These are phyloP conservation scores for Naganishia vishniacii DNA, from an alignment of 768 basidiomycete species.

Conservation along the genomic window DNA sequence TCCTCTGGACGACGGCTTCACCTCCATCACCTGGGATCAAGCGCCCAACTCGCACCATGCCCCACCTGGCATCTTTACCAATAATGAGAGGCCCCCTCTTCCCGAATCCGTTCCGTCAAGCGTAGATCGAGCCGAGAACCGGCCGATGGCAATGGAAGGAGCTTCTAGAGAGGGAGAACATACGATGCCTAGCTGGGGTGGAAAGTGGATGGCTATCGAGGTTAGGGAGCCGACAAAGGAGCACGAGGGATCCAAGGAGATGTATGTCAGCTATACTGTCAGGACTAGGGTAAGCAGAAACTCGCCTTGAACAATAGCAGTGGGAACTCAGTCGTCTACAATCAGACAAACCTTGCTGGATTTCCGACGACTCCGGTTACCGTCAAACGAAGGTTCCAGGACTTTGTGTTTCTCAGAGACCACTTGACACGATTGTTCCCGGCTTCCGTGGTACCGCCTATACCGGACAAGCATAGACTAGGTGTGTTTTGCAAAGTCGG, in stretches of 20 bases:
- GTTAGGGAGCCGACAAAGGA: conserved; percentile 94
- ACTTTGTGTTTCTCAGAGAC: conserved; percentile 89
- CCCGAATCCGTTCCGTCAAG: conserved; percentile 11
- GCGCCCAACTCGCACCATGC: conserved; percentile 14
- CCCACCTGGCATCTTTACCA: conserved; percentile 10
- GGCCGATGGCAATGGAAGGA: conserved; percentile 20
- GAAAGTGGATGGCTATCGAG: conserved; percentile 45
- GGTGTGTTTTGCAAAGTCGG: conserved; percentile 56
- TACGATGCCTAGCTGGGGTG: conserved; percentile 34
- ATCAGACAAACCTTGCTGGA: conserved; percentile 80
- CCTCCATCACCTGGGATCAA: conserved; percentile 29
- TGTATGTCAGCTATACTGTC: conserved; percentile 90
- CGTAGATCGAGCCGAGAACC: conserved; percentile 14
- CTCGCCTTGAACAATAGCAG: too few species aligned
- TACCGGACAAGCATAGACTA: conserved; percentile 93
- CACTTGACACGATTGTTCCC: conserved; percentile 86
- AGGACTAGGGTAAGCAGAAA: conserved; percentile 72
- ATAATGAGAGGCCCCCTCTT: conserved; percentile 15
- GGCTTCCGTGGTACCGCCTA: conserved; percentile 92
- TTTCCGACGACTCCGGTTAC: conserved; percentile 72
- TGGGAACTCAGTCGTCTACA: neutral
- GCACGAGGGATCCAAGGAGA: conserved; percentile 92
- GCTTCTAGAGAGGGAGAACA: conserved; percentile 26
- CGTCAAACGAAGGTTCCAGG: conserved; percentile 80
- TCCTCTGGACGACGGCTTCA: conserved; percentile 27